Base-by-base conservation (phyloP, 768 basidiomycete species). In the Naganishia vaughanmartiniae region DNA sequence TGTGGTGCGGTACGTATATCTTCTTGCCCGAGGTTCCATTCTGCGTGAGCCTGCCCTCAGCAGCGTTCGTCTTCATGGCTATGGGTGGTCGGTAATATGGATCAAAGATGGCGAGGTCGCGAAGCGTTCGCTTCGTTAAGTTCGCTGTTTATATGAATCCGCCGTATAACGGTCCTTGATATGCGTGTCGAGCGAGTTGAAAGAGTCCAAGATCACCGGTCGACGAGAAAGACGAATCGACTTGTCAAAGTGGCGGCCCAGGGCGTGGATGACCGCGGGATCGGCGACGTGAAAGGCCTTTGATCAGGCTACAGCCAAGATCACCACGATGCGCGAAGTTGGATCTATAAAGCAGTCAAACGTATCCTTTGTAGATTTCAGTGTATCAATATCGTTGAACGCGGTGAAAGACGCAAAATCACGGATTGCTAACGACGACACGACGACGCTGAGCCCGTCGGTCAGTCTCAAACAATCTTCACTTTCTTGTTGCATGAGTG, bases 1-100 rank as follows among this genome's bases (percentile, higher is more conserved):
- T 69, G 34, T 69, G 68, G 14, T 56, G 68, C 11, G 68, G 68
- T 5, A 69, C 57, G 24, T 69, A 69, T 12, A 69, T 51, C 24
- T 63, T 60, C 39, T 63, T 63, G 7, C 36, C 60, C 30, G 36
- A 34, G 11, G 42, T 39, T 6, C 68, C 68, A 51, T 69, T 57
- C 12, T 56, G 39, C 30, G 30, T 30, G 26, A 57, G 36, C 14
- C 36, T 45, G 39, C 26, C 42, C 36, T 42, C 28, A 46, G 24
- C 24, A 26, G 54, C 17, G 4, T 55, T 55, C 21, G 60, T 19
- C 60, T 45, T 63, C 60, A 63, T 63, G 24, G 15, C 30, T 7
- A 15, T 42, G 21, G 26, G n/a, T 42, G 31, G 39, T 46, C 24
- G 33, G 34, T 28, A 31, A 31, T 3, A 6, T 19, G 30, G 15